A percentile compares a stretch with the other conserved stretches of the same genome.
Evolutionary conservation across 2,329 filamentous ascomycete species (phyloP).

Genomic region (Ascochyta viciae-villosae): DNA sequence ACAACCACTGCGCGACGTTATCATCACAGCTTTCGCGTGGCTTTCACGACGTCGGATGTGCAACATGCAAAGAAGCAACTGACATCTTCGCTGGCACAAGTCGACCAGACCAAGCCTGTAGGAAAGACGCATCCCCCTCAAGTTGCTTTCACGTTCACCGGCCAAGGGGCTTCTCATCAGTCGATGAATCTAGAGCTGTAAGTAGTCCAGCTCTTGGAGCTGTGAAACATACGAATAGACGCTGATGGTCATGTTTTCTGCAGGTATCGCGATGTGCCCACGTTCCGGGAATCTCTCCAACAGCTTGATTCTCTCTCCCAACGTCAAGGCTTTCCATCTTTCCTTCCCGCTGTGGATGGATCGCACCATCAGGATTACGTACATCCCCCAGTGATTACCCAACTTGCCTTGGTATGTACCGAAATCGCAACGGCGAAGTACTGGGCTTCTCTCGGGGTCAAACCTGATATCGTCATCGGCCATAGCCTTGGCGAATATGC

Average conservation of each 20-base stretch:
- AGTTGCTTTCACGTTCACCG: constrained; percentile 50
- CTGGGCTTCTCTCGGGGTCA: constrained; percentile 15
- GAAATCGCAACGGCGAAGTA: background rate
- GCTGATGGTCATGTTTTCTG: no score
- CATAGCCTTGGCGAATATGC: constrained; percentile 51
- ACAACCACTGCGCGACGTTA: constrained; percentile 26
- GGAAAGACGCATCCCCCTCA: no score
- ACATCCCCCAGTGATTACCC: background rate
- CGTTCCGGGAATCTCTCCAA: background rate
- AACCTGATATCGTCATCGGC: constrained; percentile 22
- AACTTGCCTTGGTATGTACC: background rate
- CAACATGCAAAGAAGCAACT: no score
- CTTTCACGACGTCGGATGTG: constrained; percentile 1
- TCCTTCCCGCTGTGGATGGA: no score
- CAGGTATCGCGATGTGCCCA: background rate
- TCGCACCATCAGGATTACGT: no score
- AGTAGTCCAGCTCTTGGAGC: no score
- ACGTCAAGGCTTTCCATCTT: no score
- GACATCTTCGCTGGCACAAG: no score
- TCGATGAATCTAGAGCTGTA: no score
- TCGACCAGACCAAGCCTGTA: no score
- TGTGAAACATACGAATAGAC: no score
- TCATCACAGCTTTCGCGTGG: constrained; percentile 22
- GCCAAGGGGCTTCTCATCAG: constrained; percentile 31
- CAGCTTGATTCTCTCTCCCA: background rate